Conservation (phyloP, 345 rosid genomes). For the Firmiana major region DNA sequence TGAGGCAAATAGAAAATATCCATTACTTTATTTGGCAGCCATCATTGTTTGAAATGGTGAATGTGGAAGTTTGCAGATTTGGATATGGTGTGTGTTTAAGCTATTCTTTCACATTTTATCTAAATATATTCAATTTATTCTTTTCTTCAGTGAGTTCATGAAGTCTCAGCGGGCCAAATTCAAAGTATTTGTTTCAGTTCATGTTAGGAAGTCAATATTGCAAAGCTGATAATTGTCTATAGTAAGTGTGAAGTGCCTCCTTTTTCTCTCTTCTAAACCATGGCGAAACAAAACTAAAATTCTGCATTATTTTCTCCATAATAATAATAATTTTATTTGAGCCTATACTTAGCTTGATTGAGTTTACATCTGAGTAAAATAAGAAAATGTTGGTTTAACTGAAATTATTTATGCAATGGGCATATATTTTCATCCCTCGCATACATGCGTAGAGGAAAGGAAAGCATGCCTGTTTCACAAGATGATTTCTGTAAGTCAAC, state of each 20-base stretch:
- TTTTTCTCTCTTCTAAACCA: slow-evolving; percentile 1
- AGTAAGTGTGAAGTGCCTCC: slow-evolving; percentile 19
- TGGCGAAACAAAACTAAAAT: neutral
- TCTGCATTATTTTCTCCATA: neutral
- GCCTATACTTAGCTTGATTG: neutral
- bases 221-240: slow-evolving; percentile 17
- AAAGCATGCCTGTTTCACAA: no score
- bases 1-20: neutral
- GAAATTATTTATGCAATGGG: neutral
- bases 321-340: neutral
- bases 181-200: neutral
- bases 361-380: neutral
- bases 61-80: neutral
- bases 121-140: neutral
- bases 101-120: neutral
- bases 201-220: neutral
- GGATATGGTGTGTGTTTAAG: neutral
- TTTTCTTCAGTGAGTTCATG: slow-evolving; percentile 29
- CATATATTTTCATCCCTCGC: neutral
- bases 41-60: neutral
- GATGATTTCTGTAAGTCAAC: neutral
- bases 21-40: neutral
- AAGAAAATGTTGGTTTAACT: neutral
- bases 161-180: neutral
- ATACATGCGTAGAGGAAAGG: neutral